A percentile compares a stretch with the other conserved stretches of the same genome.
Evolutionary conservation across 176 grass and related monocot genomes (phyloP).

Genomic region (Coix lacrymajobi): DNA sequence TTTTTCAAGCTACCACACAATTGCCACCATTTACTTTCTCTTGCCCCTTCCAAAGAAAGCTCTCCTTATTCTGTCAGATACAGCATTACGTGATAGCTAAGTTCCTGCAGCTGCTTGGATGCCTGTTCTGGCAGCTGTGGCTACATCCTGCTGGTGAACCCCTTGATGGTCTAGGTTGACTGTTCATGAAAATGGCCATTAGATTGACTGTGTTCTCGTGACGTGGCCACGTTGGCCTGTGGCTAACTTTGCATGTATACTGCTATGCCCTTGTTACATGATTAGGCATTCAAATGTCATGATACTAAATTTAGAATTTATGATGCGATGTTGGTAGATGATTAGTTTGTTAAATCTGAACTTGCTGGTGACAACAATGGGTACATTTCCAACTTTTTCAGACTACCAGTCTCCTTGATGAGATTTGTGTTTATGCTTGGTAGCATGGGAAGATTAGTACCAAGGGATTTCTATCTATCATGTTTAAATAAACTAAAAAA

Average conservation of each 20-base stretch:
- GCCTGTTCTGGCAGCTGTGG: background rate
- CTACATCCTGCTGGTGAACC: background rate
- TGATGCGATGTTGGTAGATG: slow-evolving; percentile 1
- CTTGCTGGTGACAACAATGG: slow-evolving; percentile 1
- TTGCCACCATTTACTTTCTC: no score
- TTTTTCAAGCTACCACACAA: no score
- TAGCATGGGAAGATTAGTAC: slow-evolving; percentile 4
- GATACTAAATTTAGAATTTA: background rate
- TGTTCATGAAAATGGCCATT: background rate
- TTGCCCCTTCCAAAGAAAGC: no score
- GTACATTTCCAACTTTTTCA: slow-evolving; percentile 8
- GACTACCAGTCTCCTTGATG: background rate
- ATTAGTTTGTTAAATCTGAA: slow-evolving; percentile 1
- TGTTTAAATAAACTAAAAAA: background rate
- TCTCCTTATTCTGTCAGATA: no score
- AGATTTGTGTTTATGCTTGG: slow-evolving; percentile 7
- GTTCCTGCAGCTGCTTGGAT: background rate
- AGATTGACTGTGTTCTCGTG: background rate
- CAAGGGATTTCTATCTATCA: background rate
- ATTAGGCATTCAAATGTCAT: background rate
- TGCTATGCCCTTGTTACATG: background rate
- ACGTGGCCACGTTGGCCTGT: background rate
- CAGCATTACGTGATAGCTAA: background rate
- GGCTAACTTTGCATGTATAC: background rate
- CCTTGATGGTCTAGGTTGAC: background rate